Percentiles rank a stretch among this genome's conserved stretches.
Conservation (phyloP, 2,329 filamentous ascomycete genomes). For the Alternaria gaisen region DNA sequence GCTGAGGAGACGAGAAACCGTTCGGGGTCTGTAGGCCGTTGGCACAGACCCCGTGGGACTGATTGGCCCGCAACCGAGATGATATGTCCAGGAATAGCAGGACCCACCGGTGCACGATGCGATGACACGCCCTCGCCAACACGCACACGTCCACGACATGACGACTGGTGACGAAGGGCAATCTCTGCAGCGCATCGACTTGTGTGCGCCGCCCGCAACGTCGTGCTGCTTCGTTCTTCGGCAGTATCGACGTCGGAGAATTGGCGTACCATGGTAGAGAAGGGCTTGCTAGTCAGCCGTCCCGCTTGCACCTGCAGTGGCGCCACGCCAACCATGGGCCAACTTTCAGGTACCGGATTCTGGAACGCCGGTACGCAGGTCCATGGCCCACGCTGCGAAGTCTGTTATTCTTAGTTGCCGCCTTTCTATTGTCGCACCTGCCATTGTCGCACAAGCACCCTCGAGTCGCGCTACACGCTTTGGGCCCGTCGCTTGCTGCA, state of each 20-base stretch:
- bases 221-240: background rate
- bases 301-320: conserved; percentile 16
- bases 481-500: background rate
- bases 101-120: conserved; percentile 9
- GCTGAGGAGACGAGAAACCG: conserved; percentile 9
- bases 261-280: conserved; percentile 8
- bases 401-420: conserved; percentile 17
- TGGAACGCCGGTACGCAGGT: conserved; percentile 15
- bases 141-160: background rate
- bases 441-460: background rate
- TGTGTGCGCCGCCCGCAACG: background rate
- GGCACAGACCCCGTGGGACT: background rate
- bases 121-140: background rate
- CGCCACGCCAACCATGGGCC: conserved; percentile 11
- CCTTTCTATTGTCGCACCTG: conserved; percentile 9
- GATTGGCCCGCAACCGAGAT: conserved; percentile 31
- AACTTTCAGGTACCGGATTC: conserved; percentile 14
- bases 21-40: conserved; percentile 10
- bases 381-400: conserved; percentile 6
- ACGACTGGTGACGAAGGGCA: conserved; percentile 6
- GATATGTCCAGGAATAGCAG: conserved; percentile 19
- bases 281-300: conserved; percentile 7
- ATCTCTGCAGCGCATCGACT: background rate
- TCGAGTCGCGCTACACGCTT: background rate
- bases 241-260: conserved; percentile 5